Conservation (phyloP, 1,284 basidiomycete species). For the Pholiota adiposa region DNA sequence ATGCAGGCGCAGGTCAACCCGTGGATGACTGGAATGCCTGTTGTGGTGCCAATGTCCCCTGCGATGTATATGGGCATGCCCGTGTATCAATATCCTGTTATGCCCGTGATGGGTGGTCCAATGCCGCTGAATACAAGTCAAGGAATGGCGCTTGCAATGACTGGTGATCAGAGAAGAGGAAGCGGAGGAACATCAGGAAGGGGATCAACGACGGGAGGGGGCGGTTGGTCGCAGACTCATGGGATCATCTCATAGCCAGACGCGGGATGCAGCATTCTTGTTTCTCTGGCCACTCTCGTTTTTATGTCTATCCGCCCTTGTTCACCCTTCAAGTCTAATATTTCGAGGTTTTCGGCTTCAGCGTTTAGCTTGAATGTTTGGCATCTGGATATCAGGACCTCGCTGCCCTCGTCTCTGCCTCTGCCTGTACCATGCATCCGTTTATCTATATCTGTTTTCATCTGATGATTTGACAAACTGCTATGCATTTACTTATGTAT, state of each 20-base stretch:
- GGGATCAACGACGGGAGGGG: background rate
- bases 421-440: background rate
- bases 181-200: background rate
- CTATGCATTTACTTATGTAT: background rate
- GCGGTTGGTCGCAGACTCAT: background rate
- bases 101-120: conserved; percentile 4
- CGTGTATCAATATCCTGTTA: conserved; percentile 5
- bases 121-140: background rate
- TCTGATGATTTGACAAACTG: conserved; percentile 1
- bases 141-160: background rate
- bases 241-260: conserved; percentile 7
- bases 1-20: conserved; percentile 2
- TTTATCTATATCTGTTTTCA: background rate
- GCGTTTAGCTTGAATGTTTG: conserved; percentile 4
- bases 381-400: background rate
- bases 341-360: background rate
- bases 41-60: conserved; percentile 10
- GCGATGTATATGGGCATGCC: conserved; percentile 3
- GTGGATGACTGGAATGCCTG: conserved; percentile 6
- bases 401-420: background rate
- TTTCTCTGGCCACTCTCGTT: background rate
- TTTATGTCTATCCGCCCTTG: background rate
- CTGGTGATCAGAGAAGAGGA: background rate
- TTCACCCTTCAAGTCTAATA: background rate
- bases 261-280: background rate